These are phyloP conservation scores for Phycomyces blakesleeanus DNA, from an alignment of 192 early-diverging fungal species.

Conservation along the genomic window DNA sequence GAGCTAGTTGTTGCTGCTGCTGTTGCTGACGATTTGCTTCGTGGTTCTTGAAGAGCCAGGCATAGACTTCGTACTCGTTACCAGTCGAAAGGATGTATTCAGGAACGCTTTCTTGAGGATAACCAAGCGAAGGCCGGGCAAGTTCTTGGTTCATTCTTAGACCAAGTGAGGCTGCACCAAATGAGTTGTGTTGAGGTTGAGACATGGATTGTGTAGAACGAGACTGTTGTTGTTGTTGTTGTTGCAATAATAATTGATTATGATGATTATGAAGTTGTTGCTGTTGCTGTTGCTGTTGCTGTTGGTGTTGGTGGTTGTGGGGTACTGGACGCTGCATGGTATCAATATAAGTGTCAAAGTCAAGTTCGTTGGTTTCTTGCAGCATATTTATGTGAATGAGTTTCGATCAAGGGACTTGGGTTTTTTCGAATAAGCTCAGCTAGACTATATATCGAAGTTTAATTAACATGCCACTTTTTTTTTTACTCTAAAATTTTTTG, in stretches of 20 bases:
- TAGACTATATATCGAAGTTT: not conserved
- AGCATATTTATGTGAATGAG: conserved; percentile 9
- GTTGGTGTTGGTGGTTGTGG: not conserved
- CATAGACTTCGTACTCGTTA: no score
- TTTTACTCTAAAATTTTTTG: no score
- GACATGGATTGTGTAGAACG: not conserved
- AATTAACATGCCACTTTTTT: conserved; percentile 15
- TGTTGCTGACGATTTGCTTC: no score
- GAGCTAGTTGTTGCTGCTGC: no score
- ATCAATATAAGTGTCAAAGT: conserved; percentile 16
- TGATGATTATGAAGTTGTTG: conserved; percentile 4
- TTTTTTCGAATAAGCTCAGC: not conserved
- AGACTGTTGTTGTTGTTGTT: not conserved
- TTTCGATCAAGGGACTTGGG: not conserved
- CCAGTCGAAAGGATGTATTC: no score
- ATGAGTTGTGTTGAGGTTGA: not conserved
- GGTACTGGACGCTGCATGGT: not conserved
- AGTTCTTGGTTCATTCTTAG: conserved; percentile 3
- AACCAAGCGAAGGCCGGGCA: not conserved
- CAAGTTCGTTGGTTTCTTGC: not conserved
- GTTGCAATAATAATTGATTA: not conserved
- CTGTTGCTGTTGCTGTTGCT: not conserved
- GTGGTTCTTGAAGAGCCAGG: no score
- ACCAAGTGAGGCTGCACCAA: no score
- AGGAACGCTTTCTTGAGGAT: no score